Evolutionary conservation across 1,139 yeast species (phyloP).

Genomic region (Kluyveromyces sp.): DNA sequence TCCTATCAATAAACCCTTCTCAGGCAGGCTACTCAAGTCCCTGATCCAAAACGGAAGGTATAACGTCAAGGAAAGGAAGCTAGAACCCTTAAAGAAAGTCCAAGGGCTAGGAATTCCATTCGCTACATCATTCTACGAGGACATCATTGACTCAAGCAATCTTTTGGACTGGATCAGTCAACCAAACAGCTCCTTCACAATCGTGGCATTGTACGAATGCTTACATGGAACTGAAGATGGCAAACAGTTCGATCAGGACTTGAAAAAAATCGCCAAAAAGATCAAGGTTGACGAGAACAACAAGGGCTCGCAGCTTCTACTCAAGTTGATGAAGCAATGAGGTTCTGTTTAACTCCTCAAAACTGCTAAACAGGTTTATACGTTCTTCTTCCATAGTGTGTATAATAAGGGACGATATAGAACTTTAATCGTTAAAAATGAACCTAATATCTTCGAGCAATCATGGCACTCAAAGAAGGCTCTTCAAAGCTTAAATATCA

Average conservation of each 20-base stretch:
- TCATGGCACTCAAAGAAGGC: too few species aligned
- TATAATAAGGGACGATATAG: background rate
- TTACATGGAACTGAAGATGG: constrained; percentile 36
- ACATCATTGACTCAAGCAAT: constrained; percentile 40
- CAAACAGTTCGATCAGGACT: constrained; percentile 41
- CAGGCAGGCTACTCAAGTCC: constrained; percentile 69
- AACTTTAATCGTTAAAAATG: background rate
- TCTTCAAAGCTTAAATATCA: too few species aligned
- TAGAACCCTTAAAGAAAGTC: constrained; percentile 40
- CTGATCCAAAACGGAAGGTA: constrained; percentile 79
- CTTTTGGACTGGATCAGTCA: constrained; percentile 67
- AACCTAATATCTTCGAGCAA: background rate
- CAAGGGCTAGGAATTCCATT: constrained; percentile 57
- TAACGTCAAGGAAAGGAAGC: constrained; percentile 49
- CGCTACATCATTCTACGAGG: constrained; percentile 50
- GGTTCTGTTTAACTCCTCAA: too few species aligned
- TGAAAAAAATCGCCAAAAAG: constrained; percentile 48
- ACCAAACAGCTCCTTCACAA: constrained; percentile 68
- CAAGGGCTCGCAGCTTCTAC: constrained; percentile 74
- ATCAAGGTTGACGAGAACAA: constrained; percentile 45
- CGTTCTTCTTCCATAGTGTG: background rate
- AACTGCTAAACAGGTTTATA: too few species aligned
- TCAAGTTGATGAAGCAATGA: constrained; percentile 32
- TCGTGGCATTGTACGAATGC: constrained; percentile 64
- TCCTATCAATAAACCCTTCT: constrained; percentile 63